Evolutionary conservation across 176 grass and related monocot species (phyloP), one percentile per base, ranked within the genome.

Genomic region (Oryza australiensis): DNA sequence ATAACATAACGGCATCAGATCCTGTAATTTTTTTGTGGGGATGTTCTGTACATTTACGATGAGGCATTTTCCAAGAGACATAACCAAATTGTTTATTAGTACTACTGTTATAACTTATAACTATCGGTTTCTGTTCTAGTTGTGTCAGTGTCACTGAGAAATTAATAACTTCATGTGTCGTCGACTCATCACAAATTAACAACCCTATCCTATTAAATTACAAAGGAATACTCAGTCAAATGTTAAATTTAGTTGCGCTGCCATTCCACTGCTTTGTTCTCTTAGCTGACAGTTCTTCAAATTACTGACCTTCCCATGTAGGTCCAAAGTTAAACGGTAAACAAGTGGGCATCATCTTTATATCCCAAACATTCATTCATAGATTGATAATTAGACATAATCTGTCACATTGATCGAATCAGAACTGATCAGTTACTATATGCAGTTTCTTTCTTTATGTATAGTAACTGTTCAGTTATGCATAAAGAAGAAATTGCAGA

Each of bases 301-400:
- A 53, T 41, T 29, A 80, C 42, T 71, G 32, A 28, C 1, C 40
- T 27, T 73, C 48, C 26, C 34, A 62, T 67, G 5, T 62, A 60
- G 46, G 15, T 62, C 27, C n/a, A 84, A 73, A 23, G 34, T 27
- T 65, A 30, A 87, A 49, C 1, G 9, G 26, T 55, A 73, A 87
- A 51, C 28, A 80, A 30, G 65, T 77, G 5, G 32, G 32, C 13
- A 26, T 23, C 55, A 66, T 78, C 55, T 76, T 26, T 67, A 76
- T 0, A 40, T 62, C 41, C 49, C 51, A 70, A 11, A 9, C 38
- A 64, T 16, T 16, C 27, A 28, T 37, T 66, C 27, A 81, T 3
- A 13, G 9, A 29, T 24, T 64, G 14, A 30, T 8, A 70, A n/a
- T 30, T 69, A 46, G 28, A 37, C 26, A 22, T 22, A 49, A 62